A percentile compares a stretch with the other conserved stretches of the same genome.
Conservation (phyloP, 2,329 filamentous ascomycete genomes). For the Uncinocarpus reesii region DNA sequence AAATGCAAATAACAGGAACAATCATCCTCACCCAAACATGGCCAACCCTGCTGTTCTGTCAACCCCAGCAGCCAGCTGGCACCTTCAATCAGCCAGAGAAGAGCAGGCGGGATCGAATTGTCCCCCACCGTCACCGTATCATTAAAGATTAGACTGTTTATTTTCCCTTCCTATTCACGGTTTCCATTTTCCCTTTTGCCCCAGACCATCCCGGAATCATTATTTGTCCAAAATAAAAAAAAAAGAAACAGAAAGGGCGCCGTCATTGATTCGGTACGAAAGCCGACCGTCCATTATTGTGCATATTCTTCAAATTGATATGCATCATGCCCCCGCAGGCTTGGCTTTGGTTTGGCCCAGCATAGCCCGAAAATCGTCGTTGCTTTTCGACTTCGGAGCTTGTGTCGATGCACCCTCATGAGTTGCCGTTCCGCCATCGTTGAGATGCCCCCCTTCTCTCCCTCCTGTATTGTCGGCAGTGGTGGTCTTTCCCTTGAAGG, state of each 20-base stretch:
- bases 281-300: neutral
- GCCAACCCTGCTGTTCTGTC: constrained; percentile 1
- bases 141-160: constrained; percentile 1
- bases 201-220: neutral
- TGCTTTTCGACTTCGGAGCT: constrained; percentile 40
- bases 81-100: neutral
- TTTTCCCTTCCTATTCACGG: neutral
- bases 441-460: neutral
- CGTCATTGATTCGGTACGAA: neutral
- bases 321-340: neutral
- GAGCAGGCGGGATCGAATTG: neutral
- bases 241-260: neutral
- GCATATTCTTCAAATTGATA: neutral
- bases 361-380: constrained; percentile 49
- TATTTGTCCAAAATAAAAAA: neutral
- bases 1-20: neutral
- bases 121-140: neutral
- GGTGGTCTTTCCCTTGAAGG: neutral
- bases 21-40: neutral
- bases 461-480: neutral
- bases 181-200: neutral
- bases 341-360: constrained; percentile 30
- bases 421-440: neutral
- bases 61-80: neutral
- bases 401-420: neutral